Evolutionary conservation across 257 asterid species (phyloP).

Genomic region (Solanum okadae): DNA sequence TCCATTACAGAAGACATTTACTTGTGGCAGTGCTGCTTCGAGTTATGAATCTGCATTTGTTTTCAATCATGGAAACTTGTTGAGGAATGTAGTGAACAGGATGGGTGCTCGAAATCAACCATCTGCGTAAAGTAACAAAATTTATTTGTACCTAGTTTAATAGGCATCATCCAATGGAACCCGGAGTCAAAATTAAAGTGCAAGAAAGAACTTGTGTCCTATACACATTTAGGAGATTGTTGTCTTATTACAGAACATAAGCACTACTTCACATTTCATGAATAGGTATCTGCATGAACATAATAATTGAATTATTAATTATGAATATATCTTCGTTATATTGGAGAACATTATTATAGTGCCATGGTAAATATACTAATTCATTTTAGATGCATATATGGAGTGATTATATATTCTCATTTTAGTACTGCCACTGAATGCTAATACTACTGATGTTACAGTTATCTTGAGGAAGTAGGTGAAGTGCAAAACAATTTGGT

Average conservation of each 20-base stretch:
- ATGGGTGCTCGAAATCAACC: neutral
- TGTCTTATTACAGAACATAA: neutral
- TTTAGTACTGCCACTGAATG: neutral
- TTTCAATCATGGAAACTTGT: neutral
- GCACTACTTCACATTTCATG: neutral
- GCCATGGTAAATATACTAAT: neutral
- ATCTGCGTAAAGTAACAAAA: neutral
- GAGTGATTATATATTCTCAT: neutral
- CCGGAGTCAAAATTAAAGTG: neutral
- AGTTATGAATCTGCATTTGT: neutral
- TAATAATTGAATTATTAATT: too few relatives aligned
- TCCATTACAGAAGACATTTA: neutral
- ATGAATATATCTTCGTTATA: neutral
- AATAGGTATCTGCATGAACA: neutral
- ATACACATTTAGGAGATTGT: neutral
- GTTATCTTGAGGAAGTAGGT: neutral
- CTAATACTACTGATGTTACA: neutral
- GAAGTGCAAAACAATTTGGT: neutral
- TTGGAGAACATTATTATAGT: neutral
- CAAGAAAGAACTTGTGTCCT: neutral
- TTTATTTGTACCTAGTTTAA: neutral
- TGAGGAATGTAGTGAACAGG: neutral
- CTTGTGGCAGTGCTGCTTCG: neutral
- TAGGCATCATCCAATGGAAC: neutral
- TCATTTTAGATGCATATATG: neutral